Conservation (phyloP, 1,284 basidiomycete genomes). For the Coniophora puteana region DNA sequence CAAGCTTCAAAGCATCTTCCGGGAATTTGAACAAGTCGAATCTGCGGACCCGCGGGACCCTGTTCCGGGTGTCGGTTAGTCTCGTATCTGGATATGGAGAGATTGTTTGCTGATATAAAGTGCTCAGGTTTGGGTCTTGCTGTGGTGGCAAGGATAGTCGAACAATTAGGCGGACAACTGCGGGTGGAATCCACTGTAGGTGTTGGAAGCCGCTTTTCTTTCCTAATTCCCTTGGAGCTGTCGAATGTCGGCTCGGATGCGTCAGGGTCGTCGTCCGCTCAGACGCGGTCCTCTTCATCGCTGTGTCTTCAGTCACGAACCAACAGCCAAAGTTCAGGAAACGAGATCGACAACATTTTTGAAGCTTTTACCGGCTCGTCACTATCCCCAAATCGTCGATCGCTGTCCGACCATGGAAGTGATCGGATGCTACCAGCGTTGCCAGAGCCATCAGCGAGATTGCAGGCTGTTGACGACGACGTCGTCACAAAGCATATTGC, state of each 20-base stretch:
- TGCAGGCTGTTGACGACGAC: too few species aligned
- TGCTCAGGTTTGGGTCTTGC: conserved; percentile 70
- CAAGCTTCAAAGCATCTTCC: conserved; percentile 80
- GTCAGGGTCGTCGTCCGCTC: too few species aligned
- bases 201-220: conserved; percentile 73
- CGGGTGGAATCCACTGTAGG: conserved; percentile 72
- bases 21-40: conserved; percentile 85
- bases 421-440: too few species aligned
- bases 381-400: too few species aligned
- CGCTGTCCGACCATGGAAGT: too few species aligned
- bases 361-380: too few species aligned
- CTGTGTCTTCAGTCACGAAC: too few species aligned
- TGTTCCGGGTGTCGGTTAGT: conserved; percentile 50
- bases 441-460: too few species aligned
- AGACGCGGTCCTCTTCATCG: too few species aligned
- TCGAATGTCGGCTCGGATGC: background rate
- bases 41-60: conserved; percentile 37
- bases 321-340: too few species aligned
- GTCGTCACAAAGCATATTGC: too few species aligned
- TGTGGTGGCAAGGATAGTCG: conserved; percentile 80
- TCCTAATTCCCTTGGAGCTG: conserved; percentile 59
- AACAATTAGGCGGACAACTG: conserved; percentile 77
- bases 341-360: too few species aligned
- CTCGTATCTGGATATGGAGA: background rate
- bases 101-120: background rate